phyloP scores from a whole-genome alignment of 2,329 filamentous ascomycete genomes.

The Ophiostoma sp. region DNA sequence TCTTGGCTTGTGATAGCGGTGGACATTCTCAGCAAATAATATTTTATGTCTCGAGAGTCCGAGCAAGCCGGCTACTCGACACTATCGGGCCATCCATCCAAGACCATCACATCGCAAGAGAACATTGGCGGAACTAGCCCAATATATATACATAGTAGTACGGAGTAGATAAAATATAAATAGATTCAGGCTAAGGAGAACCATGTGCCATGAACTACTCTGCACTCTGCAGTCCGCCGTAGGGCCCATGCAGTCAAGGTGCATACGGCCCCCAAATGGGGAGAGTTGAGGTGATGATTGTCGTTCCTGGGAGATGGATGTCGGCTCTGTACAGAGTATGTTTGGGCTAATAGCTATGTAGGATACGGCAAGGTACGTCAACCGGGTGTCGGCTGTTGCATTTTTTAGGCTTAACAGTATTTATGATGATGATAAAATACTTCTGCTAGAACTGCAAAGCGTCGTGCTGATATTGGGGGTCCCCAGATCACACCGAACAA shows the following conservation, averaged over 20 bases:
- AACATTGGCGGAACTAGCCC: background rate
- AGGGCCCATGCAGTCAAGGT: background rate
- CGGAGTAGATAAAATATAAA: background rate
- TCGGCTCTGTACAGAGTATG: background rate
- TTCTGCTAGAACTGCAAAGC: background rate
- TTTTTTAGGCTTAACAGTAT: too few species aligned
- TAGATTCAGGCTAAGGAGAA: background rate
- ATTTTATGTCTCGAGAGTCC: background rate
- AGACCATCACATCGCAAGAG: background rate
- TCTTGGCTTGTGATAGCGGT: background rate
- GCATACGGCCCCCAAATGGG: background rate
- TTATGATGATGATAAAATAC: background rate
- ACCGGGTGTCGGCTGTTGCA: too few species aligned
- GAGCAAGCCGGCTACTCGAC: background rate
- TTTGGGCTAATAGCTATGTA: too few species aligned
- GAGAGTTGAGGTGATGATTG: background rate
- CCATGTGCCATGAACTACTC: background rate
- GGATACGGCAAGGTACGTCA: too few species aligned
- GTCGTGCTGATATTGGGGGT: background rate
- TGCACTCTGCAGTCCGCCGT: background rate
- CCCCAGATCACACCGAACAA: background rate
- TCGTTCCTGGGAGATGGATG: background rate
- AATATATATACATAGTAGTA: background rate
- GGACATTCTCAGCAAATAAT: background rate
- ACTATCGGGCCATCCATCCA: background rate